Evolutionary conservation across 1,284 basidiomycete genomes (phyloP).

Genomic region (Neolentinus lepideus): DNA sequence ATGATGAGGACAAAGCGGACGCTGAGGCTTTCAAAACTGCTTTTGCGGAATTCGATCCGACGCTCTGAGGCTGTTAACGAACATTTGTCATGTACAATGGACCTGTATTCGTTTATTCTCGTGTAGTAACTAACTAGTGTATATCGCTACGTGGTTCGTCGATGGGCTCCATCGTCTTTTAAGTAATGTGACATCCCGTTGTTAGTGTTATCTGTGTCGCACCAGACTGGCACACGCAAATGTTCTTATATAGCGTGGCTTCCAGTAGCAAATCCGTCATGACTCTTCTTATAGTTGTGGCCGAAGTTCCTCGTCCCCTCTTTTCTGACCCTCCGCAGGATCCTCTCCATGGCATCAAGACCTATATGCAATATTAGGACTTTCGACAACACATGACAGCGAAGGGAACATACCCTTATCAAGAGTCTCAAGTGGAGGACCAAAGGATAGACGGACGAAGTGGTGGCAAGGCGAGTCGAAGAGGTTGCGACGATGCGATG

Average conservation of each 20-base stretch:
- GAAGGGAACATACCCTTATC: slow-evolving; percentile 53
- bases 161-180: background rate
- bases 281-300: slow-evolving; percentile 58
- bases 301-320: slow-evolving; percentile 56
- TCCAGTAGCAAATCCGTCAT: slow-evolving; percentile 26
- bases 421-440: slow-evolving; percentile 78
- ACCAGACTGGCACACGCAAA: background rate
- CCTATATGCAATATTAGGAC: slow-evolving; percentile 29
- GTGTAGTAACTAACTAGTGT: no score
- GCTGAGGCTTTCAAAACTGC: slow-evolving; percentile 76
- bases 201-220: no score
- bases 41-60: slow-evolving; percentile 62
- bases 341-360: slow-evolving; percentile 78
- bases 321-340: slow-evolving; percentile 65
- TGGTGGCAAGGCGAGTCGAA: slow-evolving; percentile 90
- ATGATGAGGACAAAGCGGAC: slow-evolving; percentile 79
- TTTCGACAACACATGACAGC: no score
- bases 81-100: no score
- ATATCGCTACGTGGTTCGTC: no score
- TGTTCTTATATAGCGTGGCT: background rate
- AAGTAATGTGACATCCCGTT: no score
- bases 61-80: background rate
- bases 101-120: no score
- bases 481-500: slow-evolving; percentile 77
- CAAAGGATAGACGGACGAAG: slow-evolving; percentile 83